Conservation (phyloP, 768 basidiomycete species). For the Boletales sp. region DNA sequence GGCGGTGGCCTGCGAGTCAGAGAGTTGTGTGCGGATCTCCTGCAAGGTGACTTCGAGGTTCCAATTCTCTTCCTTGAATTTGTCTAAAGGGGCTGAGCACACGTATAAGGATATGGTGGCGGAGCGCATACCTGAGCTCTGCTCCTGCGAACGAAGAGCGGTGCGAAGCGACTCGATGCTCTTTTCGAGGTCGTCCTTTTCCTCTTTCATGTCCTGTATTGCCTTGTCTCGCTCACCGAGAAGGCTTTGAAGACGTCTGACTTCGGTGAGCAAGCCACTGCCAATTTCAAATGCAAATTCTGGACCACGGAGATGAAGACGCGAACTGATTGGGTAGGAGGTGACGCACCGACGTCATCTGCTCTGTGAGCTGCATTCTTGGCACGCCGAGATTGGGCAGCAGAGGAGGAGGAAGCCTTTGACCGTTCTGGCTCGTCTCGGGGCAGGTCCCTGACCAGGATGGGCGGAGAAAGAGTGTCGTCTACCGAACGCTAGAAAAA, state of each 20-base stretch:
- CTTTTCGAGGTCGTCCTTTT: constrained; percentile 85
- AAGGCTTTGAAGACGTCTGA: constrained; percentile 85
- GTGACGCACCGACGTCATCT: constrained; percentile 79
- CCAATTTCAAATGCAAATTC: constrained; percentile 99
- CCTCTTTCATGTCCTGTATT: constrained; percentile 87
- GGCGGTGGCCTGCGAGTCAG: constrained; percentile 59
- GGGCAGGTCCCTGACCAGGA: constrained; percentile 48
- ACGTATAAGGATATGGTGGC: neutral
- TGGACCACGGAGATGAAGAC: constrained; percentile 33
- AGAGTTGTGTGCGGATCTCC: constrained; percentile 70
- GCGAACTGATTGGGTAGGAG: neutral
- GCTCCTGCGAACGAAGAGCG: constrained; percentile 78
- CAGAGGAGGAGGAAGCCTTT: constrained; percentile 62
- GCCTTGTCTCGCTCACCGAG: constrained; percentile 91
- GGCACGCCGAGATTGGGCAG: constrained; percentile 82
- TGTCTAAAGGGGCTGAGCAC: constrained; percentile 49
- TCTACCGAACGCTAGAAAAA: constrained; percentile 43
- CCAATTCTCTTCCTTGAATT: constrained; percentile 99
- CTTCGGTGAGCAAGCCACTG: constrained; percentile 86
- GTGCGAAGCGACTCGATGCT: constrained; percentile 69
- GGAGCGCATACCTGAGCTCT: constrained; percentile 60
- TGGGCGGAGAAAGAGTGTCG: constrained; percentile 42
- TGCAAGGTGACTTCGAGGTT: constrained; percentile 93
- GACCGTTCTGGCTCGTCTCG: constrained; percentile 60
- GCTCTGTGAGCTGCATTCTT: constrained; percentile 90